A percentile compares a stretch with the other conserved stretches of the same genome.
phyloP scores from a whole-genome alignment of 495 filamentous ascomycete genomes.

The Xylaria curta region DNA sequence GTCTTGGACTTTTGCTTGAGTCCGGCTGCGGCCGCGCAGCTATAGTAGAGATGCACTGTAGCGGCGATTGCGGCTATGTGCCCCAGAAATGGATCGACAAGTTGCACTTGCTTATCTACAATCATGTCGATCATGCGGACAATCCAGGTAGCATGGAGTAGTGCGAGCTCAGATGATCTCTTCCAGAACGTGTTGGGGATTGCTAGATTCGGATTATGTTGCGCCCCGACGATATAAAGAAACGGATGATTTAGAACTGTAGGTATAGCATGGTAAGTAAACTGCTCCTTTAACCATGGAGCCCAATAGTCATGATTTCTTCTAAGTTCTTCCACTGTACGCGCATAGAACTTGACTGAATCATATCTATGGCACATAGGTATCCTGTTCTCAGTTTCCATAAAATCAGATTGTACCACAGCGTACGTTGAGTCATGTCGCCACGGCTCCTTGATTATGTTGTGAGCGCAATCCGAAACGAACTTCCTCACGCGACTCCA shows the following conservation, averaged over 20 bases:
- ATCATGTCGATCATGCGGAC: conserved; percentile 59
- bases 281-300: conserved; percentile 55
- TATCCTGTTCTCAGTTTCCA: conserved; percentile 53
- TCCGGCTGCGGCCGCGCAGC: conserved; percentile 51
- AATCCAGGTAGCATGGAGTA: conserved; percentile 55
- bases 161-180: conserved; percentile 51
- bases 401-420: conserved; percentile 51
- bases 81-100: conserved; percentile 55
- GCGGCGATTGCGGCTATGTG: conserved; percentile 53
- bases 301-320: conserved; percentile 50
- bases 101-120: conserved; percentile 50
- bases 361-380: conserved; percentile 56
- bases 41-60: conserved; percentile 55
- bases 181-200: conserved; percentile 57
- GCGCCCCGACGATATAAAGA: conserved; percentile 55
- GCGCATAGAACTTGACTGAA: conserved; percentile 54
- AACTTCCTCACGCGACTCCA: conserved; percentile 53
- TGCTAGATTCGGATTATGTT: conserved; percentile 53
- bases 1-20: conserved; percentile 55
- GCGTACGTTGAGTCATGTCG: conserved; percentile 55
- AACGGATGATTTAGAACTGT: conserved; percentile 56
- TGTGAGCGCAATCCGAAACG: conserved; percentile 50
- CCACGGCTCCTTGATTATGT: conserved; percentile 54
- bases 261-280: conserved; percentile 54
- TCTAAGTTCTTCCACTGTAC: conserved; percentile 46